Evolutionary conservation across 257 asterid species (phyloP).

Genomic region (Primulina huaijiensis): DNA sequence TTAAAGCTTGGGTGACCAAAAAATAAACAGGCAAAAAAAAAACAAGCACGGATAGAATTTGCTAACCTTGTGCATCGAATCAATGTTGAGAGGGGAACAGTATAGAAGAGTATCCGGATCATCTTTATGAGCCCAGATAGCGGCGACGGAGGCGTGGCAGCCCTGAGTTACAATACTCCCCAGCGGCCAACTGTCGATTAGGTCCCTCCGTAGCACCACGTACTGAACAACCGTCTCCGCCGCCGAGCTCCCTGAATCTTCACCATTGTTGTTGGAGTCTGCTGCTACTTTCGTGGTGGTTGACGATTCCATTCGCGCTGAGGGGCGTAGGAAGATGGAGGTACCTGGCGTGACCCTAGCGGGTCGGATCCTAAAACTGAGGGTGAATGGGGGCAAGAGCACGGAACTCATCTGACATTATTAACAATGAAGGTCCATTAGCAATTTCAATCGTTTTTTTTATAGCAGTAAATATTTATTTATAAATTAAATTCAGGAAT

Average conservation of each 20-base stretch:
- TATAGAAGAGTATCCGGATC: constrained; percentile 62
- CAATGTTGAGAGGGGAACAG: constrained; percentile 68
- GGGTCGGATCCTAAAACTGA: constrained; percentile 10
- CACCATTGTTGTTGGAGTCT: constrained; percentile 20
- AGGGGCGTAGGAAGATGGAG: constrained; percentile 22
- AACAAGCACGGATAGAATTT: background rate
- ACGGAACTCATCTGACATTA: constrained; percentile 29
- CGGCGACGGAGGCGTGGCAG: constrained; percentile 95
- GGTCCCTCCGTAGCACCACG: constrained; percentile 83
- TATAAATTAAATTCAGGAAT: too few relatives aligned
- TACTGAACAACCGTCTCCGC: constrained; percentile 72
- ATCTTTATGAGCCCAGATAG: constrained; percentile 68
- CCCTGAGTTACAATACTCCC: constrained; percentile 94
- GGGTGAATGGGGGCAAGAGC: constrained; percentile 34
- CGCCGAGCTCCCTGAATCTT: constrained; percentile 31
- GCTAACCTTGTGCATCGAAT: constrained; percentile 82
- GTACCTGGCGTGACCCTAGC: constrained; percentile 19
- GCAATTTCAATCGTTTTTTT: background rate
- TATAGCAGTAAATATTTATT: background rate
- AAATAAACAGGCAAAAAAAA: background rate
- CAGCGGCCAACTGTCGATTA: constrained; percentile 85
- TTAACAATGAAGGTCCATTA: background rate
- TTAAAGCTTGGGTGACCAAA: too few relatives aligned
- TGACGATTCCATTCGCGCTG: constrained; percentile 46
- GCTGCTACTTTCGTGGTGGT: constrained; percentile 28